Evolutionary conservation across 2,329 filamentous ascomycete genomes (phyloP), one percentile per base, ranked within the genome.

Genomic region (Nannizzia gypsea): DNA sequence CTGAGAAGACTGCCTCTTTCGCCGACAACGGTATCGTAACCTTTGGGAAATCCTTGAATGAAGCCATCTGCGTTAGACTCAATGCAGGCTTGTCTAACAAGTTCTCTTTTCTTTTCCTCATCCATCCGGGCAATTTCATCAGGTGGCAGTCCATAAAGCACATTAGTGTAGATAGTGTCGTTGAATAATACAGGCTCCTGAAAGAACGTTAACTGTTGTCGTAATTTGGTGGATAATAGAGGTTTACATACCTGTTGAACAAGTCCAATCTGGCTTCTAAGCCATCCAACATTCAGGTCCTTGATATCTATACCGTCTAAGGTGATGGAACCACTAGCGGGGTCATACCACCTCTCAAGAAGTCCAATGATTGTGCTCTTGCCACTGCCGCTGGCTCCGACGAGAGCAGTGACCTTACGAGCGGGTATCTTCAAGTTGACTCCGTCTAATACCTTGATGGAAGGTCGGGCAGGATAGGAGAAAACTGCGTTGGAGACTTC

Each of bases 1-100:
- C 87, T 91, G 15, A 96, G 79, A 60, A 95, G 77, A 69, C 93
- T 91, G 6, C 90, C 90, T 63, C 89, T 83, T 72, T 95, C 89
- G 61, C 90, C 90, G 17, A 95, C 90, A 65, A 90, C 85, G 0
- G 90, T 95, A 66, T 93, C 81, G 67, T 95, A 95, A 8, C 87
- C 87, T 64, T 95, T 86, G 0, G 90, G 89, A 0, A 95, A 80
- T 8, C 79, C 73, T 15, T 79, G 81, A 62, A 96, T 85, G 70
- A 96, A 95, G 64, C 91, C 88, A 68, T 93, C 89, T 1, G 89
- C 89, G 66, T 95, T 93, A n/a, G 90, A 86, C 77, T 86, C 90
- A 71, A 83, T 86, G 15, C 89, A 88, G 24, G 90, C 89, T 34
- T 87, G 80, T 44, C 85, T 77, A 20, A 95, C 80, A 22, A 89